Base-by-base conservation (phyloP, 495 filamentous ascomycete genomes). In the Hypoxylon lienhwacheense region DNA sequence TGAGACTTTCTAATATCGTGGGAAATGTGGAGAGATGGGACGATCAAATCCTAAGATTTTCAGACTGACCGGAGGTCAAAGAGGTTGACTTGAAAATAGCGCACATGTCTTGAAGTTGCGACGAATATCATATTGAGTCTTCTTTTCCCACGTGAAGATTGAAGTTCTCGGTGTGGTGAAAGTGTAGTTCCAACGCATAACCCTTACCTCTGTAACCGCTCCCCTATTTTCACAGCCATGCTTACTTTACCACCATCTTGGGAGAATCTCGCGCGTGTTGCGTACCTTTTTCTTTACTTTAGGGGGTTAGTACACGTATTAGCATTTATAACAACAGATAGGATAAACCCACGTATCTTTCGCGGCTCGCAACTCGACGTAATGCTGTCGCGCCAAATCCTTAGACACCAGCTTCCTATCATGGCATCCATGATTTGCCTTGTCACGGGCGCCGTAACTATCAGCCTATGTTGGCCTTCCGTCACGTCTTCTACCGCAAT, bases 371-470 rank as follows among this genome's bases (percentile, higher is more conserved):
- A 7, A 29, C 32, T 14, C 8, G 45, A 39, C 15, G 45, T 47
- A 6, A 51, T 52, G 16, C 41, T 51, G 12, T 55, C 58, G 11
- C 41, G 64, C 69, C 66, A 69, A 29, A 68, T 49, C 53, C 67
- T 65, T 43, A 72, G 29, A 19, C 67, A 70, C 69, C 69, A 72
- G 37, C 67, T 41, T 2, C 59, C 67, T 22, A 72, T 55, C 55
- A 72, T 29, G 1, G 49, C 60, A 34, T 72, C 69, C 58, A 64
- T 52, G 28, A 31, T 58, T 20, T 53, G 43, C 28, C 66, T 39
- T 5, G 60, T 35, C 40, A 69, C 16, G n/a, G 64, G 64, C 16
- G 57, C 32, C 28, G 61, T 39, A 3, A 72, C 55, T 25, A 61
- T 37, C 37, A 72, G 29, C 42, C 42, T 52, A 16, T 55, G 39